A percentile compares a stretch with the other conserved stretches of the same genome.
Evolutionary conservation across 2,329 filamentous ascomycete genomes (phyloP).

Genomic region (Cylindrodendrum hubeiense): DNA sequence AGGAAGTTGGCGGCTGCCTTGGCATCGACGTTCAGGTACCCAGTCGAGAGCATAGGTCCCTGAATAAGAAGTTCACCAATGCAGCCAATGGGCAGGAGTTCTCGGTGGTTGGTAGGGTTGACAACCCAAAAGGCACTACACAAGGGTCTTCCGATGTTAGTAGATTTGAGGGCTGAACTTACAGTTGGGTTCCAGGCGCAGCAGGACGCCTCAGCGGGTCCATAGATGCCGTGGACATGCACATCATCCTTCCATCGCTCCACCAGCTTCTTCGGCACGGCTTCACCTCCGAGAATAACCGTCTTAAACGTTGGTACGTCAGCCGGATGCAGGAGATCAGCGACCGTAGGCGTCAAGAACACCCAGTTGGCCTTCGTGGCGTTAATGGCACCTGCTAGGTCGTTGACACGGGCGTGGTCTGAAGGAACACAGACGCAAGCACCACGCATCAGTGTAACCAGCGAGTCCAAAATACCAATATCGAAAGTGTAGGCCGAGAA

Average conservation of each 20-base stretch:
- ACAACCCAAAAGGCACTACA: conserved; percentile 16
- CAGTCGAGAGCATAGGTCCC: conserved; percentile 40
- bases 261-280: conserved; percentile 21
- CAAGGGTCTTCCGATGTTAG: conserved; percentile 10
- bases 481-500: conserved; percentile 53
- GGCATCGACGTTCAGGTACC: conserved; percentile 31
- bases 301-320: conserved; percentile 8
- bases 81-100: conserved; percentile 39
- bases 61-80: conserved; percentile 43
- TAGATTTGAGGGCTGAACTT: conserved; percentile 9
- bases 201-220: conserved; percentile 33
- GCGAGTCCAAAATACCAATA: conserved; percentile 52
- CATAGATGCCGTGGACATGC: conserved; percentile 30
- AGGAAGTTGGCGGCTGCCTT: conserved; percentile 30
- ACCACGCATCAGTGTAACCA: conserved; percentile 52
- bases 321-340: conserved; percentile 6
- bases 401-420: conserved; percentile 36
- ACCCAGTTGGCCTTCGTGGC: conserved; percentile 6
- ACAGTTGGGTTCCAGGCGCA: conserved; percentile 29
- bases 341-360: conserved; percentile 15
- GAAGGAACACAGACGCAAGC: conserved; percentile 55
- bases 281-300: conserved; percentile 33
- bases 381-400: conserved; percentile 7
- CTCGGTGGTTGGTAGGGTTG: conserved; percentile 12
- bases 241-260: conserved; percentile 33